A percentile compares a stretch with the other conserved stretches of the same genome.
These are phyloP conservation scores for Heterococcus sp. DNA, from an alignment of 108 stramenopile species.

Conservation along the genomic window DNA sequence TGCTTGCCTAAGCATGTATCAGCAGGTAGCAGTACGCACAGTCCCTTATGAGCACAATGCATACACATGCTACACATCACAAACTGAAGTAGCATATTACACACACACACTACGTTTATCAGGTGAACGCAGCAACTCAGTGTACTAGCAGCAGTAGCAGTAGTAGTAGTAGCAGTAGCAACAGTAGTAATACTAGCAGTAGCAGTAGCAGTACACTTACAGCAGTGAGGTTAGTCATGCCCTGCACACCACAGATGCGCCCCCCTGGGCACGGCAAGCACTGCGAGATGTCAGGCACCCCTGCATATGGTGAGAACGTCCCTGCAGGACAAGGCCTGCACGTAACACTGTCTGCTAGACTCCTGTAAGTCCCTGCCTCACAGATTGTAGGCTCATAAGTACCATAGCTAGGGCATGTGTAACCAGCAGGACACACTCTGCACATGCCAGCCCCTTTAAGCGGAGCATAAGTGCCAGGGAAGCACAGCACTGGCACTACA, in stretches of 20 bases:
- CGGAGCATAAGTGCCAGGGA: slow-evolving; percentile 79
- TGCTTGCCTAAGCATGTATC: too few species aligned
- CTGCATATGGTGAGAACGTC: slow-evolving; percentile 65
- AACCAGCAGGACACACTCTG: slow-evolving; percentile 70
- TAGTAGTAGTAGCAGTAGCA: too few species aligned
- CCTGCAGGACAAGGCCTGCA: slow-evolving; percentile 74
- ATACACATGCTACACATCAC: too few species aligned
- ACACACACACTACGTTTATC: too few species aligned
- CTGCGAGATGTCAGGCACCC: slow-evolving; percentile 71
- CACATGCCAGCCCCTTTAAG: slow-evolving; percentile 61
- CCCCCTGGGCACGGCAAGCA: slow-evolving; percentile 76
- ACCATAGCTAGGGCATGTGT: slow-evolving; percentile 71
- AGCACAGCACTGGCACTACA: slow-evolving; percentile 74
- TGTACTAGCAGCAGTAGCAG: too few species aligned
- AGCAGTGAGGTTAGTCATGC: slow-evolving; percentile 60
- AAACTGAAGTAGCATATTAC: too few species aligned
- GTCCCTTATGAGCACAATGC: too few species aligned
- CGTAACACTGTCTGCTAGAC: slow-evolving; percentile 67
- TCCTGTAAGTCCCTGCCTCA: slow-evolving; percentile 68
- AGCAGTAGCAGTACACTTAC: too few species aligned
- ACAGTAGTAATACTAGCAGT: too few species aligned
- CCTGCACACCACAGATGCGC: slow-evolving; percentile 66
- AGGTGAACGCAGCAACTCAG: too few species aligned
- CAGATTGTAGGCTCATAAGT: slow-evolving; percentile 79
- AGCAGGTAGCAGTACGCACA: too few species aligned